Conservation (phyloP, 345 rosid species). For the Ceriops zippeliana region DNA sequence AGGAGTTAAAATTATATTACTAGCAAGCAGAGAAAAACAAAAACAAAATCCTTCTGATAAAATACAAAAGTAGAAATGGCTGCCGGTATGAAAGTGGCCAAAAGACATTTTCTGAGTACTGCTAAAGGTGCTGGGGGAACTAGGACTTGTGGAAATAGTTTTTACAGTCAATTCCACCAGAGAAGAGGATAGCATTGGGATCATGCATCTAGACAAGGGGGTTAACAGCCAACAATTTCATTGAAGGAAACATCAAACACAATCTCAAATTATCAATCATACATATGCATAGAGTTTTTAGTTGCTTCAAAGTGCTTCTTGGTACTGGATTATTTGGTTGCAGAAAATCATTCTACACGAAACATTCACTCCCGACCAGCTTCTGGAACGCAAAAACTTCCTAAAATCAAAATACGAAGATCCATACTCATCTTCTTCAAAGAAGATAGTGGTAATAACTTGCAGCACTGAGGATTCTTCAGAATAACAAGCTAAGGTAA, state of each 20-base stretch:
- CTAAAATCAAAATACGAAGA: no score
- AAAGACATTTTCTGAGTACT: no score
- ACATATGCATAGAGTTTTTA: no score
- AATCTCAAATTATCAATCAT: no score
- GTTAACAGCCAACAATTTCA: background rate
- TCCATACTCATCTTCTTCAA: background rate
- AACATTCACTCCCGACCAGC: no score
- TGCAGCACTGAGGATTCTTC: background rate
- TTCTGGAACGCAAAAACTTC: no score
- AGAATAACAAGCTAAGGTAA: conserved; percentile 9
- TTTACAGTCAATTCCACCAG: background rate
- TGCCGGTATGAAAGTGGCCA: background rate
- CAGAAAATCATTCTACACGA: no score
- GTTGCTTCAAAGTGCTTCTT: background rate
- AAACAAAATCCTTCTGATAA: background rate
- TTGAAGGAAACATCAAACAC: background rate
- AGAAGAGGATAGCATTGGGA: background rate
- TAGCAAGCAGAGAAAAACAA: background rate
- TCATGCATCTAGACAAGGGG: background rate
- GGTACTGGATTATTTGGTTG: background rate
- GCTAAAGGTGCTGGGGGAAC: no score
- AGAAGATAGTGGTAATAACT: background rate
- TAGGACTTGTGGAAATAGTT: background rate
- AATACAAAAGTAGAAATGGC: background rate
- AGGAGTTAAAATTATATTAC: background rate